Conservation (phyloP, 192 early-diverging fungal genomes). For the Coemansia sp. region DNA sequence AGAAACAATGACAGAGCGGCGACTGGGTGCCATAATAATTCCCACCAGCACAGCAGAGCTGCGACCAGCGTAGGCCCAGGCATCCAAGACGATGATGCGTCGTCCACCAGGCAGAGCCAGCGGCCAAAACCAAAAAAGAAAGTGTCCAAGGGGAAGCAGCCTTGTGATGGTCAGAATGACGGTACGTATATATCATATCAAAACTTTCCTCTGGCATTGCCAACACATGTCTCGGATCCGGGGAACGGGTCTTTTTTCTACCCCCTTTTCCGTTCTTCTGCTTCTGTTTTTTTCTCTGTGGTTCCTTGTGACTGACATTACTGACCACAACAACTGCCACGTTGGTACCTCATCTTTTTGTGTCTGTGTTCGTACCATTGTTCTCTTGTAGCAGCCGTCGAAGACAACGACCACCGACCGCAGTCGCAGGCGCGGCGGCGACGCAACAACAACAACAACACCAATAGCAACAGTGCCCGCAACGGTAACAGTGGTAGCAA, state of each 20-base stretch:
- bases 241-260: neutral
- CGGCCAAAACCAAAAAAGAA: neutral
- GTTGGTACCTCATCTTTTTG: neutral
- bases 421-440: neutral
- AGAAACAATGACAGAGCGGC: neutral
- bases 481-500: neutral
- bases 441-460: conserved; percentile 18
- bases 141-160: neutral
- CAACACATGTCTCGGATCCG: no score
- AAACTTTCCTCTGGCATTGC: no score
- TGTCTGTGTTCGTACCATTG: neutral
- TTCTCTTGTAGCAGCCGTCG: neutral
- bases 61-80: neutral
- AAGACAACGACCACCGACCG: neutral
- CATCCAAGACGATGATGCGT: neutral
- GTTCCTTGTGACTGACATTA: neutral
- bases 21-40: neutral
- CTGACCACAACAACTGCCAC: no score
- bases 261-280: neutral
- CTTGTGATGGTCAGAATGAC: neutral
- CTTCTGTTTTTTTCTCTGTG: neutral
- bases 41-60: neutral
- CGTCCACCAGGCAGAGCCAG: neutral
- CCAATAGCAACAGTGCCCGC: conserved; percentile 3
- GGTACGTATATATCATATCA: neutral